Percentiles rank a stretch among this genome's conserved stretches.
These are phyloP conservation scores for Carpinus viminea DNA, from an alignment of 306 rosid species.

Conservation along the genomic window DNA sequence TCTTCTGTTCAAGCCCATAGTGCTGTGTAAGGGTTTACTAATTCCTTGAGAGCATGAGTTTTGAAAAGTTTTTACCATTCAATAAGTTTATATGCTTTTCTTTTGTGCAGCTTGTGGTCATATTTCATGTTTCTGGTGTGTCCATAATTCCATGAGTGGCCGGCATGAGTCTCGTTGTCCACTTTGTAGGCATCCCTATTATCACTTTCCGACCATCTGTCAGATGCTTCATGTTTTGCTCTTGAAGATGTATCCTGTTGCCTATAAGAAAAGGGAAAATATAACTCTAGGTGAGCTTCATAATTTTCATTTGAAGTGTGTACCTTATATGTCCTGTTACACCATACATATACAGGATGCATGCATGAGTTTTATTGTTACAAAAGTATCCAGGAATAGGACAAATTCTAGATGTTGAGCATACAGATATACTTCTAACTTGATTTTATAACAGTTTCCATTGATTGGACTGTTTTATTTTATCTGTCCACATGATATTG, in stretches of 20 bases:
- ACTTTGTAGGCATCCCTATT: conserved; percentile 61
- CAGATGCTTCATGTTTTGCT: conserved; percentile 77
- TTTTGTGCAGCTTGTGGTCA: conserved; percentile 85
- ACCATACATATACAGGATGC: no score
- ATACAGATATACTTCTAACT: not conserved
- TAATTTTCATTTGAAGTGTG: not conserved
- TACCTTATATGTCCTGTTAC: not conserved
- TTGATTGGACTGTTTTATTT: not conserved
- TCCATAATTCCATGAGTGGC: conserved; percentile 57
- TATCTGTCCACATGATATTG: not conserved
- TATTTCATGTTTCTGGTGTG: conserved; percentile 91
- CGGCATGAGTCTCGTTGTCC: conserved; percentile 66
- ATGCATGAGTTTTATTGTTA: not conserved
- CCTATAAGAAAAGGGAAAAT: conserved; percentile 61
- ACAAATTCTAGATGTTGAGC: not conserved
- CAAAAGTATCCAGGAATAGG: not conserved
- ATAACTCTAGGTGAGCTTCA: conserved; percentile 54
- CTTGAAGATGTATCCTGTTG: conserved; percentile 60
- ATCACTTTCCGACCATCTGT: conserved; percentile 76
- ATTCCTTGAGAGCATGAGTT: conserved; percentile 2
- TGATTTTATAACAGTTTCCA: not conserved
- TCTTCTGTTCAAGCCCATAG: conserved; percentile 81
- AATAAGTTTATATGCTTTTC: conserved; percentile 10
- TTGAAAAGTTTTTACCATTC: conserved; percentile 5
- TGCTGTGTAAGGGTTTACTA: conserved; percentile 61